A percentile compares a stretch with the other conserved stretches of the same genome.
Conservation (phyloP, 148 eudicot species). For the Bassia scoparia region DNA sequence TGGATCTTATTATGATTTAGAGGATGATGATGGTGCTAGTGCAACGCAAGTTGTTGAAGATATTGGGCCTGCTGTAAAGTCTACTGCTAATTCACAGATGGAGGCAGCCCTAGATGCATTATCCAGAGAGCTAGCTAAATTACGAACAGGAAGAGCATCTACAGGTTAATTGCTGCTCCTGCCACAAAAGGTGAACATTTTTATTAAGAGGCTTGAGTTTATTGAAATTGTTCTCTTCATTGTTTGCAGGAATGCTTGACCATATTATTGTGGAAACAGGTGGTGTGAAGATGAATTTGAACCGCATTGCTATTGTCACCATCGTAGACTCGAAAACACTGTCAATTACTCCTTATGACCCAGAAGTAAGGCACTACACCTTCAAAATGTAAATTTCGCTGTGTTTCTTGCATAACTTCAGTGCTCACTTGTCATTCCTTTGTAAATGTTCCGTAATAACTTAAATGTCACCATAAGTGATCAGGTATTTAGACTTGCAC, state of each 20-base stretch:
- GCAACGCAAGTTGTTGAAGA: constrained; percentile 47
- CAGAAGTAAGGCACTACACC: constrained; percentile 48
- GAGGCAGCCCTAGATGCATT: constrained; percentile 85
- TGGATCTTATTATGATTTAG: constrained; percentile 18
- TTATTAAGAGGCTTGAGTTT: not conserved
- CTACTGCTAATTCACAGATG: constrained; percentile 67
- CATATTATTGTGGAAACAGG: constrained; percentile 80
- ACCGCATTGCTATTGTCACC: constrained; percentile 74
- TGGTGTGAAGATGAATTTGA: constrained; percentile 76
- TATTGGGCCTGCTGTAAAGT: constrained; percentile 54
- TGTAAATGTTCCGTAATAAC: not conserved
- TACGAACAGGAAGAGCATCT: constrained; percentile 90
- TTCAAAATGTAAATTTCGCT: not conserved
- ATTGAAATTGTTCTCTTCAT: not conserved
- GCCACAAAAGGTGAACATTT: not conserved
- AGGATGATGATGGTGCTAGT: constrained; percentile 42
- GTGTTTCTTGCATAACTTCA: not conserved
- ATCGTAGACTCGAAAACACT: constrained; percentile 75
- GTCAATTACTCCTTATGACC: constrained; percentile 78
- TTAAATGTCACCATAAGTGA: not conserved
- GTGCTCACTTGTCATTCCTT: not conserved
- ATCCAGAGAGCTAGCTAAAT: constrained; percentile 72
- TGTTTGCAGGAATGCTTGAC: constrained; percentile 81
- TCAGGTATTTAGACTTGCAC: not conserved
- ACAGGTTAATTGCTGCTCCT: constrained; percentile 42